Percentiles rank a stretch among this genome's conserved stretches.
These are phyloP conservation scores for Fusarium camptoceras DNA, from an alignment of 2,329 filamentous ascomycete genomes.

Conservation along the genomic window DNA sequence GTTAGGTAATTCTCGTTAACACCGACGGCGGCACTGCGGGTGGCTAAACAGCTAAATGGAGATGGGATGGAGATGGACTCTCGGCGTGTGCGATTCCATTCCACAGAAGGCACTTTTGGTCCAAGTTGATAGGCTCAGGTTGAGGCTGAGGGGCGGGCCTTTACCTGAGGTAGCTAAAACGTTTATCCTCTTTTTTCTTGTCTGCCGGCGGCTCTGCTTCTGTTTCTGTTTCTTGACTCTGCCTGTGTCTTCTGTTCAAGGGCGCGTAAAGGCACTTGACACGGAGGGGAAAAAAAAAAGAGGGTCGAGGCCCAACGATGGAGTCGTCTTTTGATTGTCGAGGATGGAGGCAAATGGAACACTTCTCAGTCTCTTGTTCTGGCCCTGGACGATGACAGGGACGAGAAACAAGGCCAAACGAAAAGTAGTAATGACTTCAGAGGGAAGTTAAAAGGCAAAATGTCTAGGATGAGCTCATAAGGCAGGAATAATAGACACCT, in stretches of 20 bases:
- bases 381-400: conserved; percentile 9
- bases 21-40: conserved; percentile 30
- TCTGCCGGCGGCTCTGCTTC: conserved; percentile 23
- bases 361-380: conserved; percentile 2
- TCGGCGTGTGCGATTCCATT: conserved; percentile 42
- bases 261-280: not conserved
- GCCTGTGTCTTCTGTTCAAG: conserved; percentile 1
- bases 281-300: conserved; percentile 19
- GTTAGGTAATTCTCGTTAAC: conserved; percentile 34
- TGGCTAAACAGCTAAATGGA: conserved; percentile 30
- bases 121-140: conserved; percentile 25
- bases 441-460: conserved; percentile 19
- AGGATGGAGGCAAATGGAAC: conserved; percentile 10
- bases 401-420: conserved; percentile 2
- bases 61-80: not conserved
- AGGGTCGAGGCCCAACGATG: conserved; percentile 24
- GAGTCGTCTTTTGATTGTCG: conserved; percentile 12
- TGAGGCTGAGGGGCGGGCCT: conserved; percentile 24
- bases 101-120: conserved; percentile 20
- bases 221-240: conserved; percentile 4
- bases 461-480: conserved; percentile 4
- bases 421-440: conserved; percentile 7
- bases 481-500: conserved; percentile 2
- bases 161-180: conserved; percentile 23
- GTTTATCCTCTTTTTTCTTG: conserved; percentile 15